Evolutionary conservation across 208 protist genomes (phyloP), one percentile per base, ranked within the genome.

Genomic region (Trypanosoma boissoni): DNA sequence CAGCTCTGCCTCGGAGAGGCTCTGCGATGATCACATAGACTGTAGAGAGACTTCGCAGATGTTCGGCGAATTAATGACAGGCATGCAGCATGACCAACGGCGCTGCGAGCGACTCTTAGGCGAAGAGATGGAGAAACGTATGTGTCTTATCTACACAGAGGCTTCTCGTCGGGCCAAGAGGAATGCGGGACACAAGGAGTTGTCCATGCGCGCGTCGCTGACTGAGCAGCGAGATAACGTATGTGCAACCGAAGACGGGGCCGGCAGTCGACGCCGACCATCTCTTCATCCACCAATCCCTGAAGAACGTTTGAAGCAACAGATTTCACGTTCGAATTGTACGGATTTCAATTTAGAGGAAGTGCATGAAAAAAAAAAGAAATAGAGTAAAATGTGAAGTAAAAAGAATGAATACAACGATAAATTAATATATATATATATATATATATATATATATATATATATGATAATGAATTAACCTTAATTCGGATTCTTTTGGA

Each of bases 371-470:
- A 9, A 29, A 29, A 31, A 4, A 51, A 51, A 51, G 14, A 51
- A 12, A 29, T 31, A 28, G 24, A 23, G 45, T 9, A 51, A 9
- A 31, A 51, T 45, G 23, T n/a, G 7, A 45, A 45, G 7, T 24
- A 28, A 27, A 27, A 10, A 51, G 28, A 6, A 24, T 6, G 8
- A 48, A 6, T 48, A 21, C 3, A 28, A 39, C 18, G 18, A 2
- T 39, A 45, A 6, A 26, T 58, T 58, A 6, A 27, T 37, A 42
- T 34, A 18, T 52, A 60, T 58, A 39, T 56, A 59, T 50, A 32
- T 68, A 59, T 49, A 6, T 60, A 59, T 60, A 60, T 60, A 59
- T 68, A 60, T 68, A 52, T 67, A 34, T 59, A 43, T 39, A 37
- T 34, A 42, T 45, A 6, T 26, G 4, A 53, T 18, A 14, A 45